A percentile compares a stretch with the other conserved stretches of the same genome.
Conservation (phyloP, 306 rosid species). For the Pterocarpus macrocarpus region DNA sequence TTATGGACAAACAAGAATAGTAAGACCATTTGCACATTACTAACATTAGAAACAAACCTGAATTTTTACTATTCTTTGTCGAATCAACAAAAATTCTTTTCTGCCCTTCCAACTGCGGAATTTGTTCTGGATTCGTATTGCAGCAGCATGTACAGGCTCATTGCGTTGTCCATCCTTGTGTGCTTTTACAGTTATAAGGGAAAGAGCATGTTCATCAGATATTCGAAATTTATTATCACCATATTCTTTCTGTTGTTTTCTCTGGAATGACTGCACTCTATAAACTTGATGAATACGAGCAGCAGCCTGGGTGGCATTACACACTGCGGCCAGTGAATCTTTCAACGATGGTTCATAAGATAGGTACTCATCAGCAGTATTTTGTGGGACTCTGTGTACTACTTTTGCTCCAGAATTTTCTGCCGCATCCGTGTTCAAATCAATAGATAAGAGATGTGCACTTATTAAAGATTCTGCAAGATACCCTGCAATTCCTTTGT, state of each 20-base stretch:
- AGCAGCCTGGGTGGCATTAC: conserved; percentile 86
- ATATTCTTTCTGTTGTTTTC: conserved; percentile 70
- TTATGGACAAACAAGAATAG: neutral
- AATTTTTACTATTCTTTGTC: conserved; percentile 81
- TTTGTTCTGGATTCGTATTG: conserved; percentile 78
- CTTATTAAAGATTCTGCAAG: conserved; percentile 76
- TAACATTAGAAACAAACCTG: conserved; percentile 60
- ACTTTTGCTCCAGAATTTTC: conserved; percentile 58
- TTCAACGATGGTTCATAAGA: conserved; percentile 69
- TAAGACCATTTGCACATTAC: neutral
- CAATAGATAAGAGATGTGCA: conserved; percentile 67
- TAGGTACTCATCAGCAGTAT: conserved; percentile 47
- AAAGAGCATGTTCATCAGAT: conserved; percentile 67
- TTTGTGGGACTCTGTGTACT: conserved; percentile 55
- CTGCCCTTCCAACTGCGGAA: conserved; percentile 87
- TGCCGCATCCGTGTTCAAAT: conserved; percentile 60
- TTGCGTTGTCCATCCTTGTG: conserved; percentile 56
- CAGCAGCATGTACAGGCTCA: conserved; percentile 77
- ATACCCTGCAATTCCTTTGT: conserved; percentile 94
- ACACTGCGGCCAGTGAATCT: conserved; percentile 85
- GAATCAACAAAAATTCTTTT: conserved; percentile 73
- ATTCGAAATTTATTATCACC: conserved; percentile 60
- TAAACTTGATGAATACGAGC: conserved; percentile 88
- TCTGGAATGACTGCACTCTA: conserved; percentile 86
- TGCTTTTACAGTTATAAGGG: conserved; percentile 59